Conservation (phyloP, 257 asterid species). For the Linaria vulgaris region DNA sequence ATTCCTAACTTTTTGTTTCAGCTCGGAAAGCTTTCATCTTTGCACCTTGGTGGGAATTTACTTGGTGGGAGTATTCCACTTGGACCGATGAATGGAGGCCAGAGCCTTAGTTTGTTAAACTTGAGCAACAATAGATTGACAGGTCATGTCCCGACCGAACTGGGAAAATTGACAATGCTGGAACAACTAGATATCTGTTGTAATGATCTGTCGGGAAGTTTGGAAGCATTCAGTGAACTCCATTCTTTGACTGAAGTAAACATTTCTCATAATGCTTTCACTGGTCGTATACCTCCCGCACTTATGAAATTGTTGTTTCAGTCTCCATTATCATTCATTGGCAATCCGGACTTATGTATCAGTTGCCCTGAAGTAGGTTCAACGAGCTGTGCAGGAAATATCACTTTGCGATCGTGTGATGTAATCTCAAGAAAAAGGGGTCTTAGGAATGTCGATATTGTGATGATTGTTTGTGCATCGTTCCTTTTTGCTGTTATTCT, state of each 20-base stretch:
- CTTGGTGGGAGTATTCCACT: slow-evolving; percentile 57
- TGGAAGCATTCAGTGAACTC: slow-evolving; percentile 44
- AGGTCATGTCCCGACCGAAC: slow-evolving; percentile 54
- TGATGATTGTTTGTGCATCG: slow-evolving; percentile 43
- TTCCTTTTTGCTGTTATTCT: slow-evolving; percentile 35
- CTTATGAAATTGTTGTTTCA: slow-evolving; percentile 38
- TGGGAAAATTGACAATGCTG: slow-evolving; percentile 57
- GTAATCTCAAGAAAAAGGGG: slow-evolving; percentile 32
- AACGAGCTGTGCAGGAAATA: slow-evolving; percentile 34
- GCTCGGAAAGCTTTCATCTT: slow-evolving; percentile 47
- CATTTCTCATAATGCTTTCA: slow-evolving; percentile 55
- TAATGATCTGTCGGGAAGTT: slow-evolving; percentile 60
- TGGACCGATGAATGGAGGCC: slow-evolving; percentile 36
- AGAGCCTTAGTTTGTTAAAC: slow-evolving; percentile 55
- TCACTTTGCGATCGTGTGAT: slow-evolving; percentile 40
- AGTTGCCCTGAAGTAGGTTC: slow-evolving; percentile 36
- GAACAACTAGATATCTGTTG: slow-evolving; percentile 64
- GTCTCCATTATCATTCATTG: slow-evolving; percentile 58
- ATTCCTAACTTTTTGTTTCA: slow-evolving; percentile 50
- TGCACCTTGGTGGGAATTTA: slow-evolving; percentile 70
- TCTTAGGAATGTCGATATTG: slow-evolving; percentile 32
- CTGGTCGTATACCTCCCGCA: slow-evolving; percentile 54
- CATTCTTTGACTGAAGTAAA: slow-evolving; percentile 51
- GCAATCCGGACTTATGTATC: slow-evolving; percentile 57
- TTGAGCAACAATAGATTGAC: slow-evolving; percentile 56